phyloP scores from a whole-genome alignment of 2,329 filamentous ascomycete genomes.

The Penicillium occitanis region DNA sequence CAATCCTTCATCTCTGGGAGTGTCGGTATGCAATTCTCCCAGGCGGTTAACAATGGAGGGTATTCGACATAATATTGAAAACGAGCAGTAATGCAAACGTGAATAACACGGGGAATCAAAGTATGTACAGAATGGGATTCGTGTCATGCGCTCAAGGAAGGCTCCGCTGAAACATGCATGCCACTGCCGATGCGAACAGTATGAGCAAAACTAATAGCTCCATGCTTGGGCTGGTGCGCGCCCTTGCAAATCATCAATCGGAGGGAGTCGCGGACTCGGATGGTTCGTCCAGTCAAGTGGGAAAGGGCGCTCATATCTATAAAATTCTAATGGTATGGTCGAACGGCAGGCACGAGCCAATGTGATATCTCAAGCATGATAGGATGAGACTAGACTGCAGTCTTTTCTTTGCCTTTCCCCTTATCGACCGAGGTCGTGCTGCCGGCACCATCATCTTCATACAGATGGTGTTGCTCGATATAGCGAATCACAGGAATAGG shows the following conservation, averaged over 20 bases:
- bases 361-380: not conserved
- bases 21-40: not conserved
- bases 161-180: not conserved
- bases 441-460: conserved; percentile 52
- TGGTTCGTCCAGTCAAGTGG: not conserved
- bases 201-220: not conserved
- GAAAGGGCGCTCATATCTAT: not conserved
- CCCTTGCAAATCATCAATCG: not conserved
- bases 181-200: not conserved
- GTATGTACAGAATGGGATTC: conserved; percentile 13
- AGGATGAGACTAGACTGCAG: not conserved
- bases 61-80: conserved; percentile 6
- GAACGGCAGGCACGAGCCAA: not conserved
- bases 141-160: not conserved
- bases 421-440: conserved; percentile 33
- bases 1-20: conserved; percentile 5
- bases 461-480: conserved; percentile 66
- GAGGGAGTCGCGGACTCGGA: not conserved
- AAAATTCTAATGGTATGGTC: not conserved
- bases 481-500: conserved; percentile 74
- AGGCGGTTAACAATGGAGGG: conserved; percentile 2
- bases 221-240: not conserved
- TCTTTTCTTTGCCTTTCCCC: conserved; percentile 33
- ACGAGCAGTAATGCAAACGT: not conserved
- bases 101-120: conserved; percentile 5